These are phyloP conservation scores for Scolecobasidium constrictum DNA, from an alignment of 2,329 filamentous ascomycete genomes.

Conservation along the genomic window DNA sequence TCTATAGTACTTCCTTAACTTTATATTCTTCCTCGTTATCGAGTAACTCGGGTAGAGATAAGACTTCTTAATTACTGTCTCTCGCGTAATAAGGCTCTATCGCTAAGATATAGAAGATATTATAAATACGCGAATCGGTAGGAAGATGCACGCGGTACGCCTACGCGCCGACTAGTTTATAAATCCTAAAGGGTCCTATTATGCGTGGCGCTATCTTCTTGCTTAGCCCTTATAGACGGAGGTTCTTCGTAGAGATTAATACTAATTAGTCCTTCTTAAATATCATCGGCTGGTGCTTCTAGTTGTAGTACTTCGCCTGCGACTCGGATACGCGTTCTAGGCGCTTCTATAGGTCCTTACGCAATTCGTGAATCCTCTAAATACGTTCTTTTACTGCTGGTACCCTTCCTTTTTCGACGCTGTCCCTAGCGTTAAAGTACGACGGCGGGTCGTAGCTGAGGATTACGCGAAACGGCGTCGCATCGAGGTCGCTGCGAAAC, in stretches of 20 bases:
- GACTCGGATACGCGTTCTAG: not conserved
- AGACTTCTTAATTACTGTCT: not conserved
- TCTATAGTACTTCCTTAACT: not conserved
- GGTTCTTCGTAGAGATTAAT: constrained; percentile 1
- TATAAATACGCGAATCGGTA: not conserved
- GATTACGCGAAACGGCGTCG: not conserved
- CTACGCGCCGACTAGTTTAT: not conserved
- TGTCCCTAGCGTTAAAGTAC: not conserved
- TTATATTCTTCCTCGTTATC: not conserved
- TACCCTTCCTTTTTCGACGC: not conserved
- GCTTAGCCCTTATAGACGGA: not conserved
- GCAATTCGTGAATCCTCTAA: not conserved
- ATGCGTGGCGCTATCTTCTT: not conserved
- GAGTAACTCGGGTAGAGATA: not conserved
- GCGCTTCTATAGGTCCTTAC: not conserved
- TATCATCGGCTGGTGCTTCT: not conserved
- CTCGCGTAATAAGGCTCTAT: not conserved
- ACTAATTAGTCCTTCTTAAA: not conserved
- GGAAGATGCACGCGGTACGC: not conserved
- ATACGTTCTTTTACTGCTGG: constrained; percentile 1
- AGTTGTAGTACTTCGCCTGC: not conserved
- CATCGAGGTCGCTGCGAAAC: not conserved
- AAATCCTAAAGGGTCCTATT: not conserved
- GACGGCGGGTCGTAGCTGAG: not conserved
- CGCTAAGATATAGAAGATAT: not conserved